Percentiles rank a stretch among this genome's conserved stretches.
phyloP scores from a whole-genome alignment of 202 grass and related monocot species.

The Carex arenaria region DNA sequence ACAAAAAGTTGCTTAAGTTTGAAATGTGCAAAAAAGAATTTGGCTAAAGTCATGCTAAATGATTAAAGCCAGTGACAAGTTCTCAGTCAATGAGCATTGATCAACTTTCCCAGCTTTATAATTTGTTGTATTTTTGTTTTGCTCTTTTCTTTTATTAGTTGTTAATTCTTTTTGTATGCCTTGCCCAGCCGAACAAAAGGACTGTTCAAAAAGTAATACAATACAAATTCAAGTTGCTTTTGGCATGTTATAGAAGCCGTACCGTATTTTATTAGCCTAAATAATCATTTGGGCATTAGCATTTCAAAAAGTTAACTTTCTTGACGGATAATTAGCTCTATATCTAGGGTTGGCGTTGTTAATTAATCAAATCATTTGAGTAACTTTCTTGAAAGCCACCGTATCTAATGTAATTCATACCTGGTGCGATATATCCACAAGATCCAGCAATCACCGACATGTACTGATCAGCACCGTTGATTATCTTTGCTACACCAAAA shows the following conservation, averaged over 20 bases:
- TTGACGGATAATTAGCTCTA: not conserved
- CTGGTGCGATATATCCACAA: slow-evolving; percentile 81
- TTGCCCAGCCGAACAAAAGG: not conserved
- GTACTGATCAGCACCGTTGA: slow-evolving; percentile 35
- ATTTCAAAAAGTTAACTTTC: slow-evolving; percentile 8
- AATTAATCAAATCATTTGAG: not conserved
- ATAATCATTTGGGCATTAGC: slow-evolving; percentile 16
- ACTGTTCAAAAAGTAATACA: not conserved
- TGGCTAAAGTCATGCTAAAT: not conserved
- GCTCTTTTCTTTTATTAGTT: slow-evolving; percentile 8
- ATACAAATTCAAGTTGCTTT: not conserved
- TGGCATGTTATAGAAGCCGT: not conserved
- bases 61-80: slow-evolving; percentile 19
- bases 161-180: slow-evolving; percentile 9
- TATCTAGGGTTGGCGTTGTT: not conserved
- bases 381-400: not conserved
- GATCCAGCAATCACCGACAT: slow-evolving; percentile 87
- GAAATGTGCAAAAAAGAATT: slow-evolving; percentile 1
- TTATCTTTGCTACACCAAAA: slow-evolving; percentile 81
- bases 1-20: slow-evolving; percentile 15
- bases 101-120: slow-evolving; percentile 6
- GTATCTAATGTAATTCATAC: slow-evolving; percentile 16
- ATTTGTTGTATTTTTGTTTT: slow-evolving; percentile 9
- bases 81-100: not conserved
- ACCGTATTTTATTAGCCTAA: not conserved